Base-by-base conservation (phyloP, 1,284 basidiomycete genomes). In the Porodaedalea pini region DNA sequence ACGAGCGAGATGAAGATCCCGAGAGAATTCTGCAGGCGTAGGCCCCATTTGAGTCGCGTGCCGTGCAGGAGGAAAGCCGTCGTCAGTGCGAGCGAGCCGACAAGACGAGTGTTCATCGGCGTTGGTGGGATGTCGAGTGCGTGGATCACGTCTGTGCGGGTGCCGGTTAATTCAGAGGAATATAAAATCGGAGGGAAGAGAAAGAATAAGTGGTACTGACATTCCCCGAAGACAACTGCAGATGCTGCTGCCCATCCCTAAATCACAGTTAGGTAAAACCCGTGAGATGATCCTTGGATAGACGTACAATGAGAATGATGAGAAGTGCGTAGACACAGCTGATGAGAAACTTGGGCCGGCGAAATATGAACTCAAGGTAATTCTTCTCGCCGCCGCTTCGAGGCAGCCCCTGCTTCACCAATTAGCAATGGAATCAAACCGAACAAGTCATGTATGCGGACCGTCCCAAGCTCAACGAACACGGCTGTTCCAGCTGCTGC, bases 301-400 rank as follows among this genome's bases (percentile, higher is more conserved):
- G 5, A 69, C 79, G 52, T 62, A 83, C 85, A 32, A 81, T 78
- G 17, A 87, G 75, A 10, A 87, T 64, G 0, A 81, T 79, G 65
- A 88, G 86, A 10, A 78, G 70, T 0, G 82, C 77, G 62, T 79
- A 90, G 11, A 77, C 67, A 62, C 83, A 86, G 2, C 83, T 83
- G 4, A 73, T 74, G 56, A 90, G 69, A 63, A 82, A 86, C 57
- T 74, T 78, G 4, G 88, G 88, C 13, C 73, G 73, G 40, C 80
- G 75, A 68, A 81, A 90, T 27, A 88, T 80, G 65, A 77, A 87
- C 59, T 90, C 86, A 34, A 90, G 71, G 64, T 90, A 91, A 56
- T 84, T 86, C 71, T 88, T 88, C 73, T 90, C 88, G 15, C 84
- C 88, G 2, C 88, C 88, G 87, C 78, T 88, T 2, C 80, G 74